These are phyloP conservation scores for Apiotrichum gracile DNA, from an alignment of 1,284 basidiomycete genomes.

Conservation along the genomic window DNA sequence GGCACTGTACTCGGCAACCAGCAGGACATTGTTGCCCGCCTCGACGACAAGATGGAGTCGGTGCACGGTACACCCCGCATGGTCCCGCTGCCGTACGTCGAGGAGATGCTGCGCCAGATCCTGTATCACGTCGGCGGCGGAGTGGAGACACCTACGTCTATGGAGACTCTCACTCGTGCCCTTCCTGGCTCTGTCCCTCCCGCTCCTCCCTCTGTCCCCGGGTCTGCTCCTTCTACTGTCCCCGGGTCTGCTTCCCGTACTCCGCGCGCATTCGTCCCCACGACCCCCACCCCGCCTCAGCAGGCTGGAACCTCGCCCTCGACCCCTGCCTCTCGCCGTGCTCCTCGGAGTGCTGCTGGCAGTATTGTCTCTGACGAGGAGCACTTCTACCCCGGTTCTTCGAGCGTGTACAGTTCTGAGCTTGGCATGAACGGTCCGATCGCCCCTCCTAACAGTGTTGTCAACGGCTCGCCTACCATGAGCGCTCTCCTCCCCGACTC, in stretches of 20 bases:
- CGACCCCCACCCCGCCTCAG: not conserved
- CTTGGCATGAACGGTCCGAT: constrained; percentile 7
- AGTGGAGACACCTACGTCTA: not conserved
- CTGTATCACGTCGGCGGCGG: constrained; percentile 12
- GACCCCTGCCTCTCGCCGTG: not conserved
- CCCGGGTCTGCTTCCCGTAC: not conserved
- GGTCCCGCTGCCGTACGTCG: constrained; percentile 23
- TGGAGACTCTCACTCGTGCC: not conserved
- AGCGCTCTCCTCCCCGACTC: constrained; percentile 21
- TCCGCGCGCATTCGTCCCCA: not conserved
- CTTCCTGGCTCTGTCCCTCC: not conserved
- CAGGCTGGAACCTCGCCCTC: not conserved
- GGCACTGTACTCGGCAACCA: constrained; percentile 37
- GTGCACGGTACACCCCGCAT: constrained; percentile 8
- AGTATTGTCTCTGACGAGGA: constrained; percentile 15
- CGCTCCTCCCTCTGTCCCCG: not conserved
- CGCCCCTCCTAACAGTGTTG: constrained; percentile 32
- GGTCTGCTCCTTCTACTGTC: not conserved
- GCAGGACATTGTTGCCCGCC: constrained; percentile 28
- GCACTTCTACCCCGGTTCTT: constrained; percentile 27
- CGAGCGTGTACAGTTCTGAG: constrained; percentile 21
- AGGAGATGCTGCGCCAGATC: constrained; percentile 35
- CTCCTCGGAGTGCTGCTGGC: not conserved
- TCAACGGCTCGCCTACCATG: not conserved
- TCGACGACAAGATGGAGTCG: constrained; percentile 8